Percentiles rank a stretch among this genome's conserved stretches.
phyloP scores from a whole-genome alignment of 768 basidiomycete species.

The Cyclocybe cylindracea region DNA sequence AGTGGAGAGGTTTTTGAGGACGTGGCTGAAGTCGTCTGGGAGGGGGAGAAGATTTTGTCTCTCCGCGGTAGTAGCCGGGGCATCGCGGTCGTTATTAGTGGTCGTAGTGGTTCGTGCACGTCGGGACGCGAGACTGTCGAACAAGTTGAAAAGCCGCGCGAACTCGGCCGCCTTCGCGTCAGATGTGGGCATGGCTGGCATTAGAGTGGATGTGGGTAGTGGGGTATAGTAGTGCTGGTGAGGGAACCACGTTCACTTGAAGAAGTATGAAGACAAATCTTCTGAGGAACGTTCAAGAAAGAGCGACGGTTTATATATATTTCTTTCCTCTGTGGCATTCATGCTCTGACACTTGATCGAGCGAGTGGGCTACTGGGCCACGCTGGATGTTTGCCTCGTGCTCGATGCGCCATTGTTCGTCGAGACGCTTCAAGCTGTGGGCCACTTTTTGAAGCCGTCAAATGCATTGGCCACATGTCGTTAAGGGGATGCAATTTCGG shows the following conservation, averaged over 20 bases:
- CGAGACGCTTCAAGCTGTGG: no score
- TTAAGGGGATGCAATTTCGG: no score
- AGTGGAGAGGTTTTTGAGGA: conserved; percentile 32
- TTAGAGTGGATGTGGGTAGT: conserved; percentile 2
- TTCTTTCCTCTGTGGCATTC: conserved; percentile 3
- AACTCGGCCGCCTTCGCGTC: conserved; percentile 51
- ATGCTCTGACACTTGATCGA: conserved; percentile 1
- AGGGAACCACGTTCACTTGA: background rate
- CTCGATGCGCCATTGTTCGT: no score
- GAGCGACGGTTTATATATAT: background rate
- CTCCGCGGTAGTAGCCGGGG: no score
- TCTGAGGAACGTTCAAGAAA: background rate
- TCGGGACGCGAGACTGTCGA: conserved; percentile 52
- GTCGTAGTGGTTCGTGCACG: conserved; percentile 27
- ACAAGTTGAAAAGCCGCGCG: conserved; percentile 52
- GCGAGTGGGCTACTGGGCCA: background rate
- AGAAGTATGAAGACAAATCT: background rate
- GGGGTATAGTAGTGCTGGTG: background rate
- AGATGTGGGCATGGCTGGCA: conserved; percentile 10
- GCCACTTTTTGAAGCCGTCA: no score
- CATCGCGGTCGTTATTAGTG: no score
- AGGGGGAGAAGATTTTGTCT: conserved; percentile 13
- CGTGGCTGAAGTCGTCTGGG: conserved; percentile 39
- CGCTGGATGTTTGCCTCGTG: no score
- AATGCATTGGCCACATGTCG: no score